Base-by-base conservation (phyloP, 257 asterid species). In the Solanum neorickii region DNA sequence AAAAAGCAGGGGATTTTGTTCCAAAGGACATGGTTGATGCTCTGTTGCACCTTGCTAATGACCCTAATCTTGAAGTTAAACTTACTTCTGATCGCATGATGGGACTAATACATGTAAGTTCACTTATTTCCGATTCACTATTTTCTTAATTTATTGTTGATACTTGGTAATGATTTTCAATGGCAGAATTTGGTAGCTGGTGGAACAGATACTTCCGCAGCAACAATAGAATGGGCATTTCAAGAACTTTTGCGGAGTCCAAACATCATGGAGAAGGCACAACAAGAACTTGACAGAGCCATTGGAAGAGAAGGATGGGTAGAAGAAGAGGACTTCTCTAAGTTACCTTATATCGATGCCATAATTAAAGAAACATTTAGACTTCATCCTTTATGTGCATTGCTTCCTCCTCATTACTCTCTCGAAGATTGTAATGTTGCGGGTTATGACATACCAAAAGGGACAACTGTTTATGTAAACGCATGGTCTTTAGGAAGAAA, bases 141-240 rank as follows among this genome's bases (percentile, higher is more conserved):
- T 5, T 37, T 37, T 37, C 39, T 37, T 37, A 8, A 21, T 21
- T 3, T 42, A 12, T 25, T 25, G 2, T 5, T 23, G 14, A n/a
- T 9, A 65, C 5, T 65, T 85, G 12, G 20, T 5, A 3, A 7
- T 37, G 39, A 37, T 37, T 5, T 37, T 13, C 27, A 9, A 35
- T 73, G 80, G 5, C 39, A 91, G 91, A 5, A 89, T 21, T 42
- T 89, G 62, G 6, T 89, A 59, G 83, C 15, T 29, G 93, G 90
- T 20, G 91, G 83, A 62, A 88, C 88, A 23, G 90, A 89, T 42
- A 90, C 94, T 31, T 16, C 93, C 18, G 86, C 90, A 12, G 46
- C 86, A 16, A 59, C 88, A 21, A 25, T 92, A 12, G 91, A 90
- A 84, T 89, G 93, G 94, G 52, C 91, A 9, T 68, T 92, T 25